phyloP scores from a whole-genome alignment of 2,329 filamentous ascomycete genomes.

The Clarireedia paspali region DNA sequence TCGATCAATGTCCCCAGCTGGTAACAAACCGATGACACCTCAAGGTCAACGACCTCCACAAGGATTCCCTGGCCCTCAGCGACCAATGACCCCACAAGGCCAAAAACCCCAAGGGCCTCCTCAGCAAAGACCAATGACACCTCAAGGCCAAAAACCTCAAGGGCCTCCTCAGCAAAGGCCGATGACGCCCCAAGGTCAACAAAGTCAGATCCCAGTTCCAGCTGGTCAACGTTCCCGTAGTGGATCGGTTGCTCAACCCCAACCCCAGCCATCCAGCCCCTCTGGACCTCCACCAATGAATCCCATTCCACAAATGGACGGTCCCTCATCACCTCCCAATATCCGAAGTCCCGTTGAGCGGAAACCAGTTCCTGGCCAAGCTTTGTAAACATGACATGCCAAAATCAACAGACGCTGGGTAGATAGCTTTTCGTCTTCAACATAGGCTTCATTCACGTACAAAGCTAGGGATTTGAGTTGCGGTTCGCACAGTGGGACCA shows the following conservation, averaged over 20 bases:
- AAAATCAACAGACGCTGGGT: slow-evolving; percentile 3
- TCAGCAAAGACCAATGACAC: background rate
- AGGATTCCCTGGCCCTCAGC: background rate
- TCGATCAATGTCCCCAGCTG: slow-evolving; percentile 11
- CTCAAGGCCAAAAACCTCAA: background rate
- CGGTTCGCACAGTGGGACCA: background rate
- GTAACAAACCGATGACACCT: slow-evolving; percentile 9
- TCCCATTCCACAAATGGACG: slow-evolving; percentile 10
- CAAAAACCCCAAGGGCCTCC: background rate
- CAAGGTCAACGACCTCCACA: background rate
- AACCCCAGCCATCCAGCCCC: slow-evolving; percentile 17
- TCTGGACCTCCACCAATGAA: slow-evolving; percentile 22
- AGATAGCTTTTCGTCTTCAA: background rate
- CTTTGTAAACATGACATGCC: slow-evolving; percentile 18
- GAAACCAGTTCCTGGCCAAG: slow-evolving; percentile 29
- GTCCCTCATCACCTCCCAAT: slow-evolving; percentile 1
- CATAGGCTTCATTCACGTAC: background rate
- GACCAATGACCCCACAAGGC: slow-evolving; percentile 11
- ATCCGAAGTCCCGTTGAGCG: slow-evolving; percentile 10
- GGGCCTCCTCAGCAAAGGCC: background rate
- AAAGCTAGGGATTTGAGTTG: slow-evolving; percentile 8
- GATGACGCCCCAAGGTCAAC: slow-evolving; percentile 4
- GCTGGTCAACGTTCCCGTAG: slow-evolving; percentile 16
- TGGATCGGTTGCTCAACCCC: slow-evolving; percentile 18
- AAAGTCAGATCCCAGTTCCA: background rate